Evolutionary conservation across 805 yeast genomes (phyloP).

Genomic region (Hanseniaspora lachancei): DNA sequence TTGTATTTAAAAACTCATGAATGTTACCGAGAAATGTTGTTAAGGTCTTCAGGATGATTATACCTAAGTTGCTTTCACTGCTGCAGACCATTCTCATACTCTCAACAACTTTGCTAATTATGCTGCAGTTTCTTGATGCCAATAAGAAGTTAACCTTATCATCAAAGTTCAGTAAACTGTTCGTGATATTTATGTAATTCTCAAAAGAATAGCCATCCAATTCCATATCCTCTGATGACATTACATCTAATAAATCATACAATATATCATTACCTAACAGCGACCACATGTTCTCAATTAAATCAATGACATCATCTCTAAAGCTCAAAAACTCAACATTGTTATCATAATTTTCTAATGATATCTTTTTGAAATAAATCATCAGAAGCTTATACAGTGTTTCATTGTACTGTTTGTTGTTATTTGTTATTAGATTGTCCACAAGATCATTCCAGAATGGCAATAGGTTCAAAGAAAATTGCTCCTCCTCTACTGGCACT

Average conservation of each 20-base stretch:
- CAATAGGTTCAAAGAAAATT: not conserved
- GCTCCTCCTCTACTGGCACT: not conserved
- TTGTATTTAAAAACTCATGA: conserved; percentile 22
- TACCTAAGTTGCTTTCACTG: conserved; percentile 10
- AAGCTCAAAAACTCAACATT: conserved; percentile 25
- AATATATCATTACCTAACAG: conserved; percentile 34
- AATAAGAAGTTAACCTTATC: conserved; percentile 20
- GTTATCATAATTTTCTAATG: not conserved
- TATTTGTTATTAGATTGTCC: not conserved
- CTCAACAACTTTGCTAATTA: conserved; percentile 15
- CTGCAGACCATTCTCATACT: conserved; percentile 16
- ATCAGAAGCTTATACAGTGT: not conserved
- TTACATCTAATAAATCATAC: not conserved
- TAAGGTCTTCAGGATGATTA: conserved; percentile 21
- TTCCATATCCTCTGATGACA: not conserved
- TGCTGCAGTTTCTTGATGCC: conserved; percentile 16
- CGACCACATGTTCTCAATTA: conserved; percentile 59
- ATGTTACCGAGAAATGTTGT: conserved; percentile 21
- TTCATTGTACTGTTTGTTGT: not conserved
- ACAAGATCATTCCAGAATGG: not conserved
- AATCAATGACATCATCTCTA: conserved; percentile 63
- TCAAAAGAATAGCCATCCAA: not conserved
- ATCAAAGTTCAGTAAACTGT: conserved; percentile 2
- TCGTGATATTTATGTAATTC: conserved; percentile 13
- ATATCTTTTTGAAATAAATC: not conserved